phyloP scores from a whole-genome alignment of 1,284 basidiomycete species.

The Apiotrichum sp. region DNA sequence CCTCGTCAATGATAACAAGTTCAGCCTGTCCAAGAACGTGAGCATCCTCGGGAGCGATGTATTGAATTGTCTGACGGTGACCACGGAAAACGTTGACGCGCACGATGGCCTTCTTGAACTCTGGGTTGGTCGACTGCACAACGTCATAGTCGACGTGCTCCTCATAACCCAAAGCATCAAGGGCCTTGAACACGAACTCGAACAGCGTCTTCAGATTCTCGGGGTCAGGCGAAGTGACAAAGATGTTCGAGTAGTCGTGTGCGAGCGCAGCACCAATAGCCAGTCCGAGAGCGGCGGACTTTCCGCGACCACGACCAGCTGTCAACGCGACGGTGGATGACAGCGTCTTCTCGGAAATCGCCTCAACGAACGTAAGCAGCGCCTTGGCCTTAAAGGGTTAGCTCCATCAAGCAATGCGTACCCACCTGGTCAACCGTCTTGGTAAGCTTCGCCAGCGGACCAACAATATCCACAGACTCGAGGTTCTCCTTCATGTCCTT shows the following conservation, averaged over 20 bases:
- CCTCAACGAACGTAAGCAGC: conserved; percentile 84
- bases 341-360: conserved; percentile 84
- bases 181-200: conserved; percentile 95
- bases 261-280: conserved; percentile 88
- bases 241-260: conserved; percentile 96
- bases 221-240: conserved; percentile 94
- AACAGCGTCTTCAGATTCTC: conserved; percentile 98
- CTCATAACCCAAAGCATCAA: conserved; percentile 92
- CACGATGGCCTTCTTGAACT: conserved; percentile 93
- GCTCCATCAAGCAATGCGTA: background rate
- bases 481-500: conserved; percentile 75
- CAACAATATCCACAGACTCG: conserved; percentile 77
- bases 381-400: conserved; percentile 60
- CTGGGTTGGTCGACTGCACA: conserved; percentile 85
- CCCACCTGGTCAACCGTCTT: conserved; percentile 82
- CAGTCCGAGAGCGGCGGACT: conserved; percentile 90
- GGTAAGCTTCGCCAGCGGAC: conserved; percentile 83
- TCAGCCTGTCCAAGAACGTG: conserved; percentile 98
- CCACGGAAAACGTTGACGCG: conserved; percentile 90
- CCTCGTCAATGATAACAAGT: conserved; percentile 96
- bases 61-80: conserved; percentile 93
- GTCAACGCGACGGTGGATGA: conserved; percentile 94
- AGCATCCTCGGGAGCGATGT: conserved; percentile 95
- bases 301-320: conserved; percentile 90
- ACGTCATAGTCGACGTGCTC: conserved; percentile 98